Evolutionary conservation across 177 flowering plant genomes (phyloP).

Genomic region (Tripterygium wilfordii): DNA sequence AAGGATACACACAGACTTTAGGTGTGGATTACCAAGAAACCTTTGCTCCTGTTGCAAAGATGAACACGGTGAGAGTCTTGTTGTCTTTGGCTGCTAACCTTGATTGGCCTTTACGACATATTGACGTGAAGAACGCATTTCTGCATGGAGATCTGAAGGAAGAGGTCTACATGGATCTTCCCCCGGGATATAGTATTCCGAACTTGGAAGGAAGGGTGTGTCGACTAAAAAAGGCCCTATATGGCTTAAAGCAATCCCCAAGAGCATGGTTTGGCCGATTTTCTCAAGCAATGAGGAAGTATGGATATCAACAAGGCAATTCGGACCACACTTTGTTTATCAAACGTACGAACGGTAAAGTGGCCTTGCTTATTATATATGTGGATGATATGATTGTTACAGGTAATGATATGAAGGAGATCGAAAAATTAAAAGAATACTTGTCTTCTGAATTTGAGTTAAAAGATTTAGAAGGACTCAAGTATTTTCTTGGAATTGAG

Average conservation of each 20-base stretch:
- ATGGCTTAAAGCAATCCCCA: slow-evolving; percentile 2
- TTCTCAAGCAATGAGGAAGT: background rate
- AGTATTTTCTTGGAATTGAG: background rate
- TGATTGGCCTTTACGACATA: background rate
- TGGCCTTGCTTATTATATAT: background rate
- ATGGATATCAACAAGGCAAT: background rate
- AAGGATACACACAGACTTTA: background rate
- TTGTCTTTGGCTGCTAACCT: background rate
- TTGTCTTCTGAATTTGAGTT: background rate
- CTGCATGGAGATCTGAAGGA: background rate
- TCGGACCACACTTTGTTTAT: background rate
- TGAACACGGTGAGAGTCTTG: background rate
- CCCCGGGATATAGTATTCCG: background rate
- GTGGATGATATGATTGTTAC: background rate
- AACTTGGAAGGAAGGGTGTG: background rate
- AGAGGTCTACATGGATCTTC: background rate
- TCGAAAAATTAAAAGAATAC: background rate
- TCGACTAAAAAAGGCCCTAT: background rate
- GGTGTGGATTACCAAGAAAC: background rate
- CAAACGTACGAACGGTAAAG: background rate
- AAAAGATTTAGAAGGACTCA: background rate
- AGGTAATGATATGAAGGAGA: background rate
- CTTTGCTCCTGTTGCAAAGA: background rate
- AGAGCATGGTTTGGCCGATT: background rate
- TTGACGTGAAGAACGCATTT: background rate